Conservation (phyloP, 78 protist species). For the Tieghemostelium lacteum region DNA sequence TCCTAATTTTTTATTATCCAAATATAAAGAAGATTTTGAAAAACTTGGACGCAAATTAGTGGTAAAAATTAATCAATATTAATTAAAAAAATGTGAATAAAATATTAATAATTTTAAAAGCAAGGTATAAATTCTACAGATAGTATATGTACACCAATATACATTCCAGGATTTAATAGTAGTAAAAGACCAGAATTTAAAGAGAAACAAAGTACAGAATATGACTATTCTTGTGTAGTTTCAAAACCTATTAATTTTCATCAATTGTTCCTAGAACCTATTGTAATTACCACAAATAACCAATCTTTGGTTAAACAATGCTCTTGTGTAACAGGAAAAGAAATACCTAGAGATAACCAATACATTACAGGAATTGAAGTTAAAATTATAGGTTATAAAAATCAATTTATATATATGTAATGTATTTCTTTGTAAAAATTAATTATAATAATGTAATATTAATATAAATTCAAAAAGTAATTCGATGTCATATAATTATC, state of each 20-base stretch:
- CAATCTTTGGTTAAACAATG: not conserved
- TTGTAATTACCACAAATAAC: constrained; percentile 8
- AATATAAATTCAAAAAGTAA: not conserved
- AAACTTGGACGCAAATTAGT: not conserved
- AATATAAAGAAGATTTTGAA: not conserved
- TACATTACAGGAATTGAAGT: constrained; percentile 12
- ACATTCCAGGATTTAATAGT: not conserved
- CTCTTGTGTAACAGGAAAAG: constrained; percentile 17
- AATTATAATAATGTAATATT: not conserved
- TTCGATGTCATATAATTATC: constrained; percentile 36
- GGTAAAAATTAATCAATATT: not conserved
- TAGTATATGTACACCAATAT: constrained; percentile 1
- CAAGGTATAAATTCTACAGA: not conserved
- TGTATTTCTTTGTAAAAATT: not conserved
- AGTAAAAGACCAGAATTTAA: not conserved
- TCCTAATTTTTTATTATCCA: constrained; percentile 8
- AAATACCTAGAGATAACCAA: not conserved
- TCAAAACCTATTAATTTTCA: not conserved
- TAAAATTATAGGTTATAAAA: constrained; percentile 13
- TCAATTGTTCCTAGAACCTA: not conserved
- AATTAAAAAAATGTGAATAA: not conserved
- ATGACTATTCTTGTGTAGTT: constrained; percentile 8
- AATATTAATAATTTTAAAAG: not conserved
- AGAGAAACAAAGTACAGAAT: not conserved
- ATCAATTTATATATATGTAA: constrained; percentile 35